Evolutionary conservation across 202 grass and related monocot genomes (phyloP).

Genomic region (Tripidium arundinaceum): DNA sequence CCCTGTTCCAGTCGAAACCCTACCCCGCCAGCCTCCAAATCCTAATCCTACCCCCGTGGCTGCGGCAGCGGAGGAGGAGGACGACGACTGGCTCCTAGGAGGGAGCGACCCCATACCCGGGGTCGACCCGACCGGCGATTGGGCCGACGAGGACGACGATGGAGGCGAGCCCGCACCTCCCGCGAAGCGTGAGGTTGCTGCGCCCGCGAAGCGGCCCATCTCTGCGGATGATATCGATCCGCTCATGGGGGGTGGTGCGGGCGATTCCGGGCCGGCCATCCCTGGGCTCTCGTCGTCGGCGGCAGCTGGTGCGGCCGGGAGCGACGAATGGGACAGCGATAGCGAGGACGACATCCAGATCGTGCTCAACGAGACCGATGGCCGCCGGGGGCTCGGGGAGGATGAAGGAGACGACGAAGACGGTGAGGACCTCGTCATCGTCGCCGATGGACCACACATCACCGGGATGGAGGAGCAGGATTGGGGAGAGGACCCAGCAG

Average conservation of each 20-base stretch:
- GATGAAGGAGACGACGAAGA: constrained; percentile 81
- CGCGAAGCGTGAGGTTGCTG: constrained; percentile 11
- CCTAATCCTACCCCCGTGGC: constrained; percentile 14
- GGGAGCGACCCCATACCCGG: constrained; percentile 42
- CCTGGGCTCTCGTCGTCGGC: constrained; percentile 53
- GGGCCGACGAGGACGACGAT: constrained; percentile 55
- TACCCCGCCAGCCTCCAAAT: constrained; percentile 14
- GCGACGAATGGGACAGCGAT: constrained; percentile 88
- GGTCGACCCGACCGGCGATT: constrained; percentile 60
- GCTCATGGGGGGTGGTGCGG: constrained; percentile 37
- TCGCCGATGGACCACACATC: constrained; percentile 72
- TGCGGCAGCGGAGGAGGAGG: not conserved
- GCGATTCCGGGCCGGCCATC: constrained; percentile 44
- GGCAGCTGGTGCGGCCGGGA: constrained; percentile 34
- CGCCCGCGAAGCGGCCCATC: not conserved
- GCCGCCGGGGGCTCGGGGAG: constrained; percentile 42
- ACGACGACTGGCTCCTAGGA: constrained; percentile 80
- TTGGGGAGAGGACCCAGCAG: constrained; percentile 67
- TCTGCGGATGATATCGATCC: constrained; percentile 38
- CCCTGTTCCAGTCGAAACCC: constrained; percentile 5
- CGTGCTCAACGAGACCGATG: constrained; percentile 86
- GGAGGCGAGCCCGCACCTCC: not conserved
- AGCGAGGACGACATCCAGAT: constrained; percentile 98
- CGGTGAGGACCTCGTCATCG: constrained; percentile 74
- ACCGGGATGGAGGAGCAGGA: constrained; percentile 61